phyloP scores from a whole-genome alignment of 306 rosid species.

The Argentina anserina region DNA sequence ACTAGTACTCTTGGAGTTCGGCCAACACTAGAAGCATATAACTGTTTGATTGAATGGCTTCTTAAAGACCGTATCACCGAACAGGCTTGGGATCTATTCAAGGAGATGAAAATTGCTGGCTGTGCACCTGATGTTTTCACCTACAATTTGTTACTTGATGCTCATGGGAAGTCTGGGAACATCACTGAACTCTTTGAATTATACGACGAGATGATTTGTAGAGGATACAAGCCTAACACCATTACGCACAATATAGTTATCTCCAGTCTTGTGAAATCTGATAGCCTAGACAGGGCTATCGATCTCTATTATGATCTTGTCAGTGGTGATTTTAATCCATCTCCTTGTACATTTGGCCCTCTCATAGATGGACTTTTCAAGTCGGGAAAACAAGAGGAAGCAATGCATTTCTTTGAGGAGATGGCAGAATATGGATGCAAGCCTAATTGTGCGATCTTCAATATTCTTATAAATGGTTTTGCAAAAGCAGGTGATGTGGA shows the following conservation, averaged over 20 bases:
- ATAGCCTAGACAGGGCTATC: slow-evolving; percentile 54
- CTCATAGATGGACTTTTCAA: slow-evolving; percentile 79
- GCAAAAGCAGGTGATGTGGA: slow-evolving; percentile 74
- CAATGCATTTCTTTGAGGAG: slow-evolving; percentile 71
- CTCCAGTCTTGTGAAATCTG: slow-evolving; percentile 66
- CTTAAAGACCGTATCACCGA: slow-evolving; percentile 41
- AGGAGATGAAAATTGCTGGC: slow-evolving; percentile 71
- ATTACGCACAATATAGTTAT: slow-evolving; percentile 76
- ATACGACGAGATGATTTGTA: slow-evolving; percentile 63
- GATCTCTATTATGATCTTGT: slow-evolving; percentile 72
- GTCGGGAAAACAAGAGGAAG: slow-evolving; percentile 73
- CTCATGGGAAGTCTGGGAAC: slow-evolving; percentile 71
- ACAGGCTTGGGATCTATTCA: slow-evolving; percentile 61
- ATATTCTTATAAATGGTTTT: slow-evolving; percentile 84
- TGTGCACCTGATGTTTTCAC: slow-evolving; percentile 76
- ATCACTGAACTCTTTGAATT: slow-evolving; percentile 57
- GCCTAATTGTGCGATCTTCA: slow-evolving; percentile 77
- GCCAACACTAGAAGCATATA: slow-evolving; percentile 67
- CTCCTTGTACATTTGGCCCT: slow-evolving; percentile 92
- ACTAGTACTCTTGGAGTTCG: slow-evolving; percentile 52
- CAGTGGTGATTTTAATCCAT: slow-evolving; percentile 77
- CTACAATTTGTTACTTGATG: slow-evolving; percentile 81
- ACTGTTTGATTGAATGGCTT: slow-evolving; percentile 77
- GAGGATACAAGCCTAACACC: slow-evolving; percentile 74
- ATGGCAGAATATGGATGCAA: slow-evolving; percentile 71